Base-by-base conservation (phyloP, 352 stramenopile genomes). In the Aphanomyces stellatus region DNA sequence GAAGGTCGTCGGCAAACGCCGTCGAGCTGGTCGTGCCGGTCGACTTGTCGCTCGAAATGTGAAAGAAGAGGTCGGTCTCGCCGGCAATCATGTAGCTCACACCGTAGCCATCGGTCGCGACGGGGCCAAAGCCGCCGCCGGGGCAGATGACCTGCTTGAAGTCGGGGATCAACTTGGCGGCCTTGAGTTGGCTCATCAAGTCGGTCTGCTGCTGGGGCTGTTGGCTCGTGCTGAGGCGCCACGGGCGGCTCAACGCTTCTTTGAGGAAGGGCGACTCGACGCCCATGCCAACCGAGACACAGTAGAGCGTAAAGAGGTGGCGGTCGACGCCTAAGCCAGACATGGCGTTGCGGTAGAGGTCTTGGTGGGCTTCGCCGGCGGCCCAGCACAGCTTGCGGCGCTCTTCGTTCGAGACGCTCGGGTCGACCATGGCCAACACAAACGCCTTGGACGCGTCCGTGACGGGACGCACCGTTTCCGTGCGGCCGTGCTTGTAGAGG, bases 241-340 rank as follows among this genome's bases (percentile, higher is more conserved):
- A 96, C 40, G 89, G 87, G 17, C 87, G 85, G 6, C 76, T 78
- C 1, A 96, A 78, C 35, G 89, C 89, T 34, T 79, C 82, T 72
- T 94, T 91, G 49, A 96, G 72, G 74, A 96, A 96, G n/a, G 82
- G 73, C 35, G 87, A 95, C 61, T 96, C 87, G 49, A 89, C 82
- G 35, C 82, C 76, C 56, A 96, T 91, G 27, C 87, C 87, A 19
- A 93, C 88, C 2, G 87, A 95, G 48, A 88, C 84, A 49, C 82
- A 91, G 74, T 96, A 96, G 6, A 99, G 78, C 33, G 94, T 97
- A 70, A 99, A 96, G 34, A 99, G 81, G 71, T 98, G 95, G 19
- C 95, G 86, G 71, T 99, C 96, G 25, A 99, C 86, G 37, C 96
- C 95, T 74, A 95, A 74, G 65, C 95, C 85, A 35, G 81, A 90